phyloP scores from a whole-genome alignment of 2,329 filamentous ascomycete species.

The Thelonectria discophora region DNA sequence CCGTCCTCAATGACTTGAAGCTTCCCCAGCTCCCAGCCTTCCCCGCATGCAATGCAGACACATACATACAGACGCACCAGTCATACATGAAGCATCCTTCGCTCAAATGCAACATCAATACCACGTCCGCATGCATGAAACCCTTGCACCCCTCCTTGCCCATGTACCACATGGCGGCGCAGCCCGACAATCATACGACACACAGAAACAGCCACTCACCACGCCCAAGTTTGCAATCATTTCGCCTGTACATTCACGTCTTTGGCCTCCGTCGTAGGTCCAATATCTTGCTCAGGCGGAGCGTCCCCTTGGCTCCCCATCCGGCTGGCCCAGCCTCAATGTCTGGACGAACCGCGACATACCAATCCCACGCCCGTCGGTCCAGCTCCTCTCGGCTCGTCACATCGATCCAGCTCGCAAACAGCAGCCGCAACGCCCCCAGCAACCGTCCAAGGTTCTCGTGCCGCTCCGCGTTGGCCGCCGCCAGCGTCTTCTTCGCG shows the following conservation, averaged over 20 bases:
- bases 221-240: not conserved
- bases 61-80: not conserved
- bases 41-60: not conserved
- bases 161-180: slow-evolving; percentile 17
- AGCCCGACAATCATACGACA: slow-evolving; percentile 25
- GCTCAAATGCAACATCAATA: slow-evolving; percentile 3
- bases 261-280: slow-evolving; percentile 54
- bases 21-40: not conserved
- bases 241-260: not conserved
- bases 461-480: slow-evolving; percentile 68
- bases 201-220: not conserved
- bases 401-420: slow-evolving; percentile 75
- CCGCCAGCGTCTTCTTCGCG: slow-evolving; percentile 53
- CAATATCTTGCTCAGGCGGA: slow-evolving; percentile 74
- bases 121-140: slow-evolving; percentile 12
- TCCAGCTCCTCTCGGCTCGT: slow-evolving; percentile 74
- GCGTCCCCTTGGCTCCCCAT: slow-evolving; percentile 82
- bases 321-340: slow-evolving; percentile 78
- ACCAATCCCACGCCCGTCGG: slow-evolving; percentile 82
- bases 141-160: slow-evolving; percentile 13
- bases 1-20: not conserved
- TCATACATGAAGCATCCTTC: not conserved
- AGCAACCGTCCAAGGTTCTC: slow-evolving; percentile 75
- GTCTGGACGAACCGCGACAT: slow-evolving; percentile 77
- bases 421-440: slow-evolving; percentile 75